Percentiles rank a stretch among this genome's conserved stretches.
Conservation (phyloP, 75 land plant species). For the Selaginella moellendorffii region DNA sequence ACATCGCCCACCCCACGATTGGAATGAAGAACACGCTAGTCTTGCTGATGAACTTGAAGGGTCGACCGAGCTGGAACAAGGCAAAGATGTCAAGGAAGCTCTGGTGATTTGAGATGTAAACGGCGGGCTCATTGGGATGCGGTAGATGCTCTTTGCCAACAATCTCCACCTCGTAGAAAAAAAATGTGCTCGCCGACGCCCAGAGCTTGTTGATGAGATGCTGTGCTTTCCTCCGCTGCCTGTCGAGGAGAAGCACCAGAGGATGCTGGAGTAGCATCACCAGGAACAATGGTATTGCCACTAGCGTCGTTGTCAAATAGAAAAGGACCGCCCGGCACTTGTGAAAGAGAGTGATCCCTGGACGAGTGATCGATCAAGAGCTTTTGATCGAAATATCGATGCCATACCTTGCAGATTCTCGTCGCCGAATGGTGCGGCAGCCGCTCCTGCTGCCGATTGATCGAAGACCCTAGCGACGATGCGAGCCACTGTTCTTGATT, state of each 20-base stretch:
- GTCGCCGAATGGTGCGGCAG: no score
- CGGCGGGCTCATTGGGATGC: conserved; percentile 52
- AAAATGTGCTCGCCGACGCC: conserved; percentile 50
- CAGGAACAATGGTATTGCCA: conserved; percentile 47
- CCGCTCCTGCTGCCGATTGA: no score
- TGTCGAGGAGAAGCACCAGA: conserved; percentile 65
- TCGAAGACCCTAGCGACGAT: no score
- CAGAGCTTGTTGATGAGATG: conserved; percentile 70
- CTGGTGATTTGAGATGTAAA: conserved; percentile 92
- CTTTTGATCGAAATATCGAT: no score
- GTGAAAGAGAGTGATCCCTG: conserved; percentile 44
- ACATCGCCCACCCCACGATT: conserved; percentile 95
- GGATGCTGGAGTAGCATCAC: conserved; percentile 76
- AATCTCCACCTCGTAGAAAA: conserved; percentile 51
- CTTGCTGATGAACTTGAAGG: conserved; percentile 97
- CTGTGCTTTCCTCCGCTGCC: conserved; percentile 49
- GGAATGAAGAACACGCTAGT: conserved; percentile 71
- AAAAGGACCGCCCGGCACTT: conserved; percentile 61
- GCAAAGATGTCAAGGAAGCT: conserved; percentile 88
- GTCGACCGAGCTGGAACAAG: conserved; percentile 63
- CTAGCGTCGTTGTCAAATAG: conserved; percentile 42
- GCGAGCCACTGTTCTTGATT: no score
- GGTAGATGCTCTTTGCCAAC: conserved; percentile 85
- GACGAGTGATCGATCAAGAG: not conserved
- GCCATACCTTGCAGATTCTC: no score